Base-by-base conservation (phyloP, 1,284 basidiomycete species). In the Coniferiporia sulphurascens region DNA sequence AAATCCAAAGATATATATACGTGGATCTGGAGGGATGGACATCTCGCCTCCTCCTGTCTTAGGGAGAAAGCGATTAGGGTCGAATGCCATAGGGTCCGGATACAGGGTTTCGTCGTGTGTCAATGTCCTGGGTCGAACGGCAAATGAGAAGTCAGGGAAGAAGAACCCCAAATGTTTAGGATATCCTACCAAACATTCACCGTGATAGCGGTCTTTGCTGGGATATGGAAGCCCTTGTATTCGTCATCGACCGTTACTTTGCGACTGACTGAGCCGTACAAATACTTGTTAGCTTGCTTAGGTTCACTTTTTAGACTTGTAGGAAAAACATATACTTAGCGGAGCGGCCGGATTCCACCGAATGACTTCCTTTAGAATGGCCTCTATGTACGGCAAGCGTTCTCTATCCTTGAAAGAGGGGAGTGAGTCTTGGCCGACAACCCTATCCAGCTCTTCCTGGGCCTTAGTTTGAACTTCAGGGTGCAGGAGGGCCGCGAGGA, bases 341-440 rank as follows among this genome's bases (percentile, higher is more conserved):
- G 70, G 69, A 9, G 65, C 60, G 9, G 69, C 68, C 8, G 66
- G 64, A 35, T 69, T 64, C 73, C 74, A 78, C 52, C 78, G 68
- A 54, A 78, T 60, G 27, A 74, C 69, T 62, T 81, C 78, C 61
- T 74, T 73, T n/a, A 78, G 65, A 4, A 78, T 59, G 0, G 74
- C 75, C n/a, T 74, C 67, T 15, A 77, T 66, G 60, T 78, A 78
- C 3, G 76, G 74, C 17, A 78, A 62, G 8, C 62, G 65, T 1
- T 65, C 62, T n/a, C 73, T 64, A 54, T 80, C 78, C 10, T 68
- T 68, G 52, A 77, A 72, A 2, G 71, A 68, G 0, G 78, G 78
- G 13, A 79, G 66, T 34, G 77, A 67, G 43, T 74, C 71, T n/a
- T 58, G 54, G 12, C 71, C 69, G 49, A 78, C 65, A 8, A 78